phyloP scores from a whole-genome alignment of 371 early-diverging fungal species.

The Apophysomyces trapeziformis region DNA sequence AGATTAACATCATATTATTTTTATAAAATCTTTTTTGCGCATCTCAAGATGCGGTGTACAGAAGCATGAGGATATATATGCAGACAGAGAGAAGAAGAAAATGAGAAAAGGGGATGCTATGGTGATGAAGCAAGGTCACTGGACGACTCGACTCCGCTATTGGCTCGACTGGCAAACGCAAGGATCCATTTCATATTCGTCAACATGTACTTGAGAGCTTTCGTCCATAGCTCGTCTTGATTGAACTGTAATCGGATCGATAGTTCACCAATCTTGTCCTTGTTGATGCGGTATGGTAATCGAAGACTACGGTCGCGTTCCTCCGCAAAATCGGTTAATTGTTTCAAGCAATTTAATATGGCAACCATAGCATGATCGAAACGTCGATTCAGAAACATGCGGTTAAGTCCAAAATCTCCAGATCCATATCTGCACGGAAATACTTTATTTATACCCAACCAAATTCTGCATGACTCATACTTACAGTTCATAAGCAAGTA shows the following conservation, averaged over 20 bases:
- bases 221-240: conserved; percentile 91
- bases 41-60: conserved; percentile 8
- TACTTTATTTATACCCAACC: neutral
- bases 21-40: conserved; percentile 5
- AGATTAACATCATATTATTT: conserved; percentile 17
- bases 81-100: neutral
- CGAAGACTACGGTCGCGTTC: conserved; percentile 73
- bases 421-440: conserved; percentile 74
- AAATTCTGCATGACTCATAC: conserved; percentile 15
- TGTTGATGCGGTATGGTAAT: conserved; percentile 86
- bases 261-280: conserved; percentile 88
- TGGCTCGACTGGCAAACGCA: conserved; percentile 69
- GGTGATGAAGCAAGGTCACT: conserved; percentile 8
- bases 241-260: conserved; percentile 88
- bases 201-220: conserved; percentile 87
- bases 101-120: neutral
- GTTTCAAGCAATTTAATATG: conserved; percentile 86
- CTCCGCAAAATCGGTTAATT: conserved; percentile 83
- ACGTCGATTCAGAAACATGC: conserved; percentile 84
- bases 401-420: conserved; percentile 81
- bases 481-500: conserved; percentile 79
- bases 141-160: conserved; percentile 22
- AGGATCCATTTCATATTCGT: conserved; percentile 87
- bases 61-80: neutral
- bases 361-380: conserved; percentile 93